Evolutionary conservation across 2,329 filamentous ascomycete species (phyloP), one percentile per base, ranked within the genome.

Genomic region (Cercospora zeae-maydis): DNA sequence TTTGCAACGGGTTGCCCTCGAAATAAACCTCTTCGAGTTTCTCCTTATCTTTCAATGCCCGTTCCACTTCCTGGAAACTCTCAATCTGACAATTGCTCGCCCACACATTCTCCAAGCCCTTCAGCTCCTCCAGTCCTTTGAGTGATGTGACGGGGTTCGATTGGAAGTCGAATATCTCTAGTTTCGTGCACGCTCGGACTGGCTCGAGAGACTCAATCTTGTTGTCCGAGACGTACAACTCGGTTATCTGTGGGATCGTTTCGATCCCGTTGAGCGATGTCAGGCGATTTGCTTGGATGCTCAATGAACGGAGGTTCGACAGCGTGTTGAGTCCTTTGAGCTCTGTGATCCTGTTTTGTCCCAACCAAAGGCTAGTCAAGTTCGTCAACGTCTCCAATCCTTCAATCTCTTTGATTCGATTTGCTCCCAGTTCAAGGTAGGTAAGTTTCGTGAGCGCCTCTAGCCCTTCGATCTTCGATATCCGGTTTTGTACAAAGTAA

Each of bases 141-240:
- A 99, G 84, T 61, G 88, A 90, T 11, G 83, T 78, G 69, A 99
- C 85, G 70, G 88, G 85, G 76, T 99, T 99, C 76, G 92, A 92
- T 66, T 91, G 93, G 66, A 99, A 88, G 74, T 99, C 95, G 51
- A 99, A 81, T 6, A 93, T 86, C 34, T 86, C 87, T 39, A 99
- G 84, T 51, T 86, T 85, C 2, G 79, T 72, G 62, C 71, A 74
- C 30, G 65, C 37, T 11, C 73, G 70, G 2, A 98, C 82, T 0
- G 92, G 92, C 1, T 86, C 83, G 10, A 98, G 83, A 1, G 87
- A 86, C 16, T 87, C 88, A 52, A 99, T 83, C n/a, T 89, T 86
- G 75, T 99, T 99, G 81, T 99, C 92, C 4, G 92, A 96, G 69
- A 98, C 89, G 78, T 99, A 97, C 11, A 99, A 84, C 77, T 99